These are phyloP conservation scores for Gentiana straminea DNA, from an alignment of 257 asterid species.

Conservation along the genomic window DNA sequence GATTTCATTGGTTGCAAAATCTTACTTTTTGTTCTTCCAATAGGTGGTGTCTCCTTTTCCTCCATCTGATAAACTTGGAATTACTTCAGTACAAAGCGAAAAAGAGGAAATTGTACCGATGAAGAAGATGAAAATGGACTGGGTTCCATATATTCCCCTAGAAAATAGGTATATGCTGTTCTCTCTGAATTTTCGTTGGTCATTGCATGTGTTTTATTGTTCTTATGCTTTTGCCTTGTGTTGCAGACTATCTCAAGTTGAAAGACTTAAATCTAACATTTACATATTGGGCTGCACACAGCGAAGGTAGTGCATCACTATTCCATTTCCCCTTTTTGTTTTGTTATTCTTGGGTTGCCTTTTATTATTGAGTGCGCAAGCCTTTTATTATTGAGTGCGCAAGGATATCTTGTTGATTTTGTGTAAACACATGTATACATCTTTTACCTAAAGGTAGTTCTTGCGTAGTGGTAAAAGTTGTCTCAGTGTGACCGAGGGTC, in stretches of 20 bases:
- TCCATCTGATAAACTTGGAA: constrained; percentile 95
- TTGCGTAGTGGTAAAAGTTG: too few species aligned
- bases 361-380: too few species aligned
- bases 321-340: constrained; percentile 6
- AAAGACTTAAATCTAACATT: constrained; percentile 75
- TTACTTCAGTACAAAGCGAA: constrained; percentile 91
- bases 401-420: too few species aligned
- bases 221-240: constrained; percentile 10
- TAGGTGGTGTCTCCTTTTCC: constrained; percentile 97
- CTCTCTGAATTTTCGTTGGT: constrained; percentile 2
- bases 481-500: too few species aligned
- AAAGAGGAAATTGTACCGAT: constrained; percentile 85
- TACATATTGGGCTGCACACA: constrained; percentile 79
- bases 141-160: constrained; percentile 93
- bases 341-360: constrained; percentile 2
- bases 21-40: constrained; percentile 10
- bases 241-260: constrained; percentile 83
- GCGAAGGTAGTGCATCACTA: constrained; percentile 46
- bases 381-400: too few species aligned
- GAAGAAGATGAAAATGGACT: constrained; percentile 99
- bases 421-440: too few species aligned
- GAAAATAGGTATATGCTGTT: constrained; percentile 44
- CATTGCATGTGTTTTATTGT: constrained; percentile 1
- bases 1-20: background rate
- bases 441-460: too few species aligned